Percentiles rank a stretch among this genome's conserved stretches.
Conservation (phyloP, 108 stramenopile genomes). For the Chaetoceros tenuissimus region DNA sequence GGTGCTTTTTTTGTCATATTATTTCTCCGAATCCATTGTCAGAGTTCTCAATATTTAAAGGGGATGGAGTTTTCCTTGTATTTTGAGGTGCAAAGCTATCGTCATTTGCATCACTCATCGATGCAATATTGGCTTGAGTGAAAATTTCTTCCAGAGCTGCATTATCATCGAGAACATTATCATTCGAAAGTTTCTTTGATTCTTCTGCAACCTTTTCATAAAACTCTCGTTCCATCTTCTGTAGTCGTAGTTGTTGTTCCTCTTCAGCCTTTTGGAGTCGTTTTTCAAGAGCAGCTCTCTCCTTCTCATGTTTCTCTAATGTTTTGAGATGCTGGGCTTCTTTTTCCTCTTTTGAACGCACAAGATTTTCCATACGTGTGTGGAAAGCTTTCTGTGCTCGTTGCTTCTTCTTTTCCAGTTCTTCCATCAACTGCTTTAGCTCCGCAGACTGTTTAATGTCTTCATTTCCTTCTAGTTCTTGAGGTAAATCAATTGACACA, state of each 20-base stretch:
- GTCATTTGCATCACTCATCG: no score
- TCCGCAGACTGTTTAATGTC: constrained; percentile 44
- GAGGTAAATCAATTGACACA: not conserved
- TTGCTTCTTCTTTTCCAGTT: constrained; percentile 70
- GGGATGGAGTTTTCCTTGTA: not conserved
- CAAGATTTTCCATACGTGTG: constrained; percentile 80
- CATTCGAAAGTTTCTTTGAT: no score
- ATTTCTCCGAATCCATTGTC: no score
- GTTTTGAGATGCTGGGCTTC: constrained; percentile 81
- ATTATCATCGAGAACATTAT: no score
- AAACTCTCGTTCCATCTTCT: constrained; percentile 61
- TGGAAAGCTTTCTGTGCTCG: constrained; percentile 75
- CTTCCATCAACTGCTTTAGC: constrained; percentile 57
- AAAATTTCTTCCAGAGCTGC: no score
- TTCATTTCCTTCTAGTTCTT: constrained; percentile 25
- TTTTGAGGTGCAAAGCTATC: not conserved
- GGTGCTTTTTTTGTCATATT: no score
- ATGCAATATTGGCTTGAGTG: no score
- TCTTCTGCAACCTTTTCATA: no score
- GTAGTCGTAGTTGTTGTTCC: constrained; percentile 66
- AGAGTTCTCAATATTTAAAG: no score
- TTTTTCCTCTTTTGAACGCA: constrained; percentile 59
- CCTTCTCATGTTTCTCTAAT: constrained; percentile 80
- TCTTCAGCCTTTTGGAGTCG: constrained; percentile 69
- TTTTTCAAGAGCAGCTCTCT: constrained; percentile 77